Evolutionary conservation across 345 rosid species (phyloP), one percentile per base, ranked within the genome.

Genomic region (Acer negundo): DNA sequence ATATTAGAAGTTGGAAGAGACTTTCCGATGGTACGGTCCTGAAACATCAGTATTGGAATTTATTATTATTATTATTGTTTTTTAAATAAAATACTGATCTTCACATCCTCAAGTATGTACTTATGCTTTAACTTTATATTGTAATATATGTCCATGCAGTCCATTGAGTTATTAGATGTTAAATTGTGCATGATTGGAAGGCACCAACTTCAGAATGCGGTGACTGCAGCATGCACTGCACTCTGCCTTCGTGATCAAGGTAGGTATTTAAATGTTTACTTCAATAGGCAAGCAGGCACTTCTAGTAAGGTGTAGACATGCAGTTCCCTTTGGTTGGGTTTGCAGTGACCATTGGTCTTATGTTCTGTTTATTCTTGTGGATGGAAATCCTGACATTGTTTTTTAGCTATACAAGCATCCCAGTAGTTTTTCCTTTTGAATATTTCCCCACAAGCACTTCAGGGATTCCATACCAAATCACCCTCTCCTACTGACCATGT

Each of bases 121-220:
- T 3, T 24, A 24, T 47, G 17, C 3, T 12, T 58, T n/a, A 28
- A 11, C 69, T 62, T 9, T 62, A 15, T 46, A 2, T 26, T 47
- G 7, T 10, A 17, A 26, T 38, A 23, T 44, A 9, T 62, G 10
- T 31, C 38, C 53, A 62, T 63, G 86, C 93, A 96, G 99, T 85
- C 74, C 62, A 71, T 82, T 61, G 83, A 89, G 87, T 84, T 96
- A 82, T 67, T 78, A 82, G 92, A 88, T 78, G 76, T 96, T 55
- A 86, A 85, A 63, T 75, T 94, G 68, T 81, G 79, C 78, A 87
- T 96, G 94, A 90, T 90, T 74, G 98, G 99, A 81, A 82, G 74
- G 75, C 99, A 96, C 83, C 98, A 96, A 86, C 92, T 96, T 78
- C 97, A 85, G 26, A 96, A 96, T 85, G 99, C 97, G 22, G 83